Evolutionary conservation across 805 yeast species (phyloP).

Genomic region (Wickerhamomyces bovis): DNA sequence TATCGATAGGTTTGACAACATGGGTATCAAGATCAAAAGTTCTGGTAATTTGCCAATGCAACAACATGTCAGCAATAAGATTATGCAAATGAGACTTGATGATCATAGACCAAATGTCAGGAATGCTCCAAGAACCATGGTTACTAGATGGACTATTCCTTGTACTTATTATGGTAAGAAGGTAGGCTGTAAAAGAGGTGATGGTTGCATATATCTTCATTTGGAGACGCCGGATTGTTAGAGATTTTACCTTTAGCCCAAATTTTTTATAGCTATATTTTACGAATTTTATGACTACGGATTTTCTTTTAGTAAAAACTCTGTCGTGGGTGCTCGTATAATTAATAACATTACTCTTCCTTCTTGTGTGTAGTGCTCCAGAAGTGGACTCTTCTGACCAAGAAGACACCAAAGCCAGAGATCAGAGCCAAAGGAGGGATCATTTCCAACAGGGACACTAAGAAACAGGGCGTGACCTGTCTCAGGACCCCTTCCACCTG

Average conservation of each 20-base stretch:
- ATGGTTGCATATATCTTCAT: constrained; percentile 5
- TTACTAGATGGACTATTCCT: not conserved
- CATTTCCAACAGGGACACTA: constrained; percentile 24
- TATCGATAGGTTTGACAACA: not conserved
- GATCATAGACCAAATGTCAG: constrained; percentile 8
- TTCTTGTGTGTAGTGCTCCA: not conserved
- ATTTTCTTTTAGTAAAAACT: not conserved
- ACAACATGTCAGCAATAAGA: not conserved
- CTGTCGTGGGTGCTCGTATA: not conserved
- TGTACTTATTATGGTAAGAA: constrained; percentile 1
- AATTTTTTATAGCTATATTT: not conserved
- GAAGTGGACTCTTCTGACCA: constrained; percentile 2
- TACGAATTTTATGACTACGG: not conserved
- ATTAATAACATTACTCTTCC: not conserved
- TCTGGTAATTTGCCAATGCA: not conserved
- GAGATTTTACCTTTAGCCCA: not conserved
- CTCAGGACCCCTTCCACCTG: constrained; percentile 33
- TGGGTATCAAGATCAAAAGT: not conserved
- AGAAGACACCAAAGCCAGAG: constrained; percentile 2
- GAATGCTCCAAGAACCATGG: not conserved
- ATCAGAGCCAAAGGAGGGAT: constrained; percentile 33
- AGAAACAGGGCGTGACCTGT: constrained; percentile 4
- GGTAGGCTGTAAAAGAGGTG: constrained; percentile 1
- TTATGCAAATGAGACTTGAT: not conserved
- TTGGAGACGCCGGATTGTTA: not conserved